Evolutionary conservation across 805 yeast species (phyloP), one percentile per base, ranked within the genome.

Genomic region (Kluyveromyces lactis): DNA sequence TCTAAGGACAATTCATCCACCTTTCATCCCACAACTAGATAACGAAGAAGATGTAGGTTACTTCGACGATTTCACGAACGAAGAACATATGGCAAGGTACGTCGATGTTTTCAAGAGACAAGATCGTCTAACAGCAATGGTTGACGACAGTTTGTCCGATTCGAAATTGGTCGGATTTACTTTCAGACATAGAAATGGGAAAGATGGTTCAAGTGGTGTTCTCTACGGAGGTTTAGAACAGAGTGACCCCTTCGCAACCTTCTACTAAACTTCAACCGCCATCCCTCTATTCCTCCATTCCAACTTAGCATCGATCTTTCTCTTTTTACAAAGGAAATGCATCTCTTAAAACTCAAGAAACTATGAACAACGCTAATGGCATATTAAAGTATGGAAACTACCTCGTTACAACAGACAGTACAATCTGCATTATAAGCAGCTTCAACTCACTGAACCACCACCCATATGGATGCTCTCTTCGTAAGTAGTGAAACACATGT

Each of bases 1-100:
- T 9, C 62, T 92, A 49, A 73, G 96, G 54, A 65, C 62, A 24
- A 72, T 78, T 44, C 72, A 80, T 17, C 97, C 99, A 4, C 99
- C 99, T 26, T 92, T 92, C 61, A 84, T 92, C 15, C 99, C 99
- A 3, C 96, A 94, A 53, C 71, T 92, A 47, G 97, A 92, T 57
- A 85, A 87, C 44, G 99, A 92, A 54, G 92, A 87, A 46, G 99
- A 92, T 64, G 97, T 97, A 0, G 99, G 99, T 1, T 92, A 92
- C 64, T 92, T 92, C 58, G 99, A 92, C 64, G 98, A 92, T 62
- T 92, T 92, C 60, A 86, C 86, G 43, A 92, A 87, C 61, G 97
- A 90, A 59, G 87, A 84, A 34, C 95, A 90, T 60, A 87, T 92
- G 97, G 92, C 90, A 45, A 89, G 92, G 61, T 92, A 92, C 66